A percentile compares a stretch with the other conserved stretches of the same genome.
Evolutionary conservation across 768 basidiomycete species (phyloP).

Genomic region (Crucibulum laeve): DNA sequence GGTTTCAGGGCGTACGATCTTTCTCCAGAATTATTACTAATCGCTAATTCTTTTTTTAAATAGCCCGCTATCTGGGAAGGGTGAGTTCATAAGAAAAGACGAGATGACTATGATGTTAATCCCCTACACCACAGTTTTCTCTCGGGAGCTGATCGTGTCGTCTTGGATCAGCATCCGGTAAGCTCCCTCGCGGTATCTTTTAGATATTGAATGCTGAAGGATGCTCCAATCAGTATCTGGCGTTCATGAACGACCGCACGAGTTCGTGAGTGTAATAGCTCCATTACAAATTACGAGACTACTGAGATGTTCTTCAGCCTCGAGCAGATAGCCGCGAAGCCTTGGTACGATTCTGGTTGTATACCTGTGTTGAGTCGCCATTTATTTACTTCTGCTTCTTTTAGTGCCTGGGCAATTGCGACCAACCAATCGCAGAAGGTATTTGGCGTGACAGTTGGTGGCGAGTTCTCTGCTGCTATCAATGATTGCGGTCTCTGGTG

Average conservation of each 20-base stretch:
- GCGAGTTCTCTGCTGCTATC: constrained; percentile 81
- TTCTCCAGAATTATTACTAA: constrained; percentile 10
- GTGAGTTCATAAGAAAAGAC: constrained; percentile 14
- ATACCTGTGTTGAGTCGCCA: constrained; percentile 13
- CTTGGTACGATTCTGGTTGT: constrained; percentile 30
- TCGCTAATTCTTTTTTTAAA: constrained; percentile 7
- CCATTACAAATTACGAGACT: constrained; percentile 3
- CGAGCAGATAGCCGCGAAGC: constrained; percentile 35
- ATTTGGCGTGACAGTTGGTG: constrained; percentile 79
- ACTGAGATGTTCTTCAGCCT: constrained; percentile 20
- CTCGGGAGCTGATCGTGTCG: constrained; percentile 68
- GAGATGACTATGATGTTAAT: constrained; percentile 5
- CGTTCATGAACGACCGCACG: constrained; percentile 33
- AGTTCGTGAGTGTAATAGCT: constrained; percentile 29
- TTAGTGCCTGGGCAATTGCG: constrained; percentile 44
- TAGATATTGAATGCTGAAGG: constrained; percentile 4
- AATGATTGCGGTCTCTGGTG: constrained; percentile 70
- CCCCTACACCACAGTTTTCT: constrained; percentile 49
- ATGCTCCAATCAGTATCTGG: constrained; percentile 33
- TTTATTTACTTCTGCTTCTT: constrained; percentile 15
- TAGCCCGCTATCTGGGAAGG: constrained; percentile 43
- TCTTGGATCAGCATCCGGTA: constrained; percentile 78
- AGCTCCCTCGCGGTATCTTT: constrained; percentile 18
- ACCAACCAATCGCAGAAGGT: constrained; percentile 57
- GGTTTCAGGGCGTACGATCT: constrained; percentile 49